These are phyloP conservation scores for Corymbia calophylla DNA, from an alignment of 441 rosid species.

Conservation along the genomic window DNA sequence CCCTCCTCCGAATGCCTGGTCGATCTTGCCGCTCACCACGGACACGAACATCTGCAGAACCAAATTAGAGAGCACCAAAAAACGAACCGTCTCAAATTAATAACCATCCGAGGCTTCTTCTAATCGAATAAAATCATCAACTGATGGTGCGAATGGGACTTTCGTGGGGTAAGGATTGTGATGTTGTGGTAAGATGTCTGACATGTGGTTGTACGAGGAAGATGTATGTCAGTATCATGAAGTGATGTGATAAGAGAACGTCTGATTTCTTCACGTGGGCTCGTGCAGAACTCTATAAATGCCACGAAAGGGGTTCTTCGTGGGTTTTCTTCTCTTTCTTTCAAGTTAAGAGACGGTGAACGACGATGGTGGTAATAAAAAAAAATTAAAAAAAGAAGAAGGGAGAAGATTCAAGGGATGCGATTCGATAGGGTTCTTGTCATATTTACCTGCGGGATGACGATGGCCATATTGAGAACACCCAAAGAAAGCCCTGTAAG, in stretches of 20 bases:
- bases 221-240: neutral
- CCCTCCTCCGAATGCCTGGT: slow-evolving; percentile 53
- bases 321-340: neutral
- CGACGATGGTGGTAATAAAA: neutral
- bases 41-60: slow-evolving; percentile 49
- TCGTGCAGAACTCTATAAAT: neutral
- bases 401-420: neutral
- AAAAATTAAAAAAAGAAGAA: neutral
- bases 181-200: neutral
- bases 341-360: neutral
- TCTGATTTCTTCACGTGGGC: neutral
- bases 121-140: neutral
- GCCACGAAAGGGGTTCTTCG: neutral
- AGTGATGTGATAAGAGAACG: neutral
- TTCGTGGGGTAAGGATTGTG: neutral
- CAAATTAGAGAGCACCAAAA: neutral
- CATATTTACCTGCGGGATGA: slow-evolving; percentile 63
- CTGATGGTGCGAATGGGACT: neutral
- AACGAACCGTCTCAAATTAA: neutral
- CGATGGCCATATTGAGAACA: slow-evolving; percentile 73
- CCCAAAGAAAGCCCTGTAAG: slow-evolving; percentile 73
- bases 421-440: neutral
- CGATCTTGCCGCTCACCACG: slow-evolving; percentile 37
- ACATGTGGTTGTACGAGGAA: neutral
- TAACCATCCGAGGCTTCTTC: neutral